Base-by-base conservation (phyloP, 2,329 filamentous ascomycete species). In the Elsinoe fawcettii region DNA sequence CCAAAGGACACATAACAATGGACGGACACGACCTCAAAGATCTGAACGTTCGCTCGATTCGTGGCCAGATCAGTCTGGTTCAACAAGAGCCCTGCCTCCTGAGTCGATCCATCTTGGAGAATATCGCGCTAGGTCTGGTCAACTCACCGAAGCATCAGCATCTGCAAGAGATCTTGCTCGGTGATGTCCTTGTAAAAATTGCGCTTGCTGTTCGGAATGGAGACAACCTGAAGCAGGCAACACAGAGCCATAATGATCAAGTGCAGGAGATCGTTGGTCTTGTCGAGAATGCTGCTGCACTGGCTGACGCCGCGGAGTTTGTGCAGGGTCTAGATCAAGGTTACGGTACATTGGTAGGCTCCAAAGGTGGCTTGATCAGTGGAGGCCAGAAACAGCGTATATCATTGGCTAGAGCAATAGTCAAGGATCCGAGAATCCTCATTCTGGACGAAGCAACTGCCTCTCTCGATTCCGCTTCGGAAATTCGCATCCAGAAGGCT, bases 221-320 rank as follows among this genome's bases (percentile, higher is more conserved):
- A 5, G 66, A 75, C 32, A 72, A 80, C 47, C 66, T 84, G 6
- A 63, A 70, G 11, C 63, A 66, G 5, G 74, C 74, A 12, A 76
- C 78, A 2, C 69, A 72, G 65, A 65, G 67, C 2, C 71, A 76
- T 8, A 74, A 78, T 0, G 59, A 73, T 1, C 69, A 74, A 8
- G 69, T 78, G 25, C 66, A 72, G 5, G 76, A 82, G 56, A 77
- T 85, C n/a, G 70, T 82, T 27, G 67, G 64, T 23, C 68, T 79
- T 23, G 75, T 80, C 1, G 70, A 74, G 27, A 66, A 64, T 14
- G 79, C 83, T 18, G 77, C 81, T 2, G 71, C 69, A 11, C 72
- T 84, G 25, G 83, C 84, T 0, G 82, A 86, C 67, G 84, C 73
- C 18, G 53, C 87, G 67, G 81, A 87, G 23, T 82, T 80, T 23